Base-by-base conservation (phyloP, 106 monocot species). In the Acanthochlamys bracteata region DNA sequence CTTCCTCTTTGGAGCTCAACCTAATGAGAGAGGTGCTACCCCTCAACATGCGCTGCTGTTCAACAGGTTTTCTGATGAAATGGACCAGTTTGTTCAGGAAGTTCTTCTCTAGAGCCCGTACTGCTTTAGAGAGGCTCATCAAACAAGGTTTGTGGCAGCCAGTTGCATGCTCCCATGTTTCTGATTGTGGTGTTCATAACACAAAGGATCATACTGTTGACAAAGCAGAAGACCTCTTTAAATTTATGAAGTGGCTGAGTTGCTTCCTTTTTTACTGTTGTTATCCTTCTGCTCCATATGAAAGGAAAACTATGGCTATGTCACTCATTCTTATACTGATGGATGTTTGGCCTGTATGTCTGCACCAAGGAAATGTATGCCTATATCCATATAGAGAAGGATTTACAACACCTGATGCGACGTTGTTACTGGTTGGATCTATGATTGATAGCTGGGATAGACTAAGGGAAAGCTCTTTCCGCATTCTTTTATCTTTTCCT, bases 261-360 rank as follows among this genome's bases (percentile, higher is more conserved):
- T 63, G 60, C 74, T 87, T 83, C 73, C 88, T 98, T 60, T 81
- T 98, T 59, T 79, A 68, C 46, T 98, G 88, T 1, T 98, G 98
- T 71, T 98, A 98, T 61, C 88, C 88, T 59, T 98, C 98, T 59
- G 98, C 92, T 52, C 98, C 98, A 59, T 98, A 89, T 69, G 98
- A 98, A 73, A 88, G 98, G 72, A 98, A 92, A 86, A 89, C 70
- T 33, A 92, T 98, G 88, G 91, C 98, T 41, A 98, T 98, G 98
- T 91, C 78, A 67, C 98, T 98, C 77, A 83, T 92, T 74, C 72
- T 85, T 39, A 88, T 77, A 57, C 80, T 98, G 85, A 63, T 92
- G 25, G 83, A 88, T 74, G 76, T 83, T 2, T 98, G 98, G 98
- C 98, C 91, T 60, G 66, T 66, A 54, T 47, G 53, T 20, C 45